Percentiles rank a stretch among this genome's conserved stretches.
These are phyloP conservation scores for Lignosus rhinocerotis DNA, from an alignment of 1,284 basidiomycete genomes.

Conservation along the genomic window DNA sequence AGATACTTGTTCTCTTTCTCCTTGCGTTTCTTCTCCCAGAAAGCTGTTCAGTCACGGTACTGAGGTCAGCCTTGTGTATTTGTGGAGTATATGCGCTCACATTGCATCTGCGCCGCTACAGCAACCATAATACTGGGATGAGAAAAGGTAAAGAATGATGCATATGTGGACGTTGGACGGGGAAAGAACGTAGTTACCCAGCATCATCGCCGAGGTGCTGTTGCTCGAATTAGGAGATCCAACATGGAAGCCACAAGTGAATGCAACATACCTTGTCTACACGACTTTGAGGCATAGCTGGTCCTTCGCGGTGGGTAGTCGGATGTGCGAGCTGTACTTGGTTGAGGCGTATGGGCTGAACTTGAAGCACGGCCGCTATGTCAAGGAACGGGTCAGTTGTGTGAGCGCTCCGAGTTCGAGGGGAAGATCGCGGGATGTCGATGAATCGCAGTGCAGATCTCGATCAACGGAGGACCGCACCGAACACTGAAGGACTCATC, in stretches of 20 bases:
- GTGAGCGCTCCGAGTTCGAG: background rate
- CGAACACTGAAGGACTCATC: too few species aligned
- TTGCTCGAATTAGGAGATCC: background rate
- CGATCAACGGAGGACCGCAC: too few species aligned
- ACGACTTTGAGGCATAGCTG: background rate
- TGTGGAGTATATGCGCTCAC: constrained; percentile 20
- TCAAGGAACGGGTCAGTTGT: background rate
- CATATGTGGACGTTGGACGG: background rate
- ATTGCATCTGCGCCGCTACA: constrained; percentile 32
- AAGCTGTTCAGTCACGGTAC: constrained; percentile 30
- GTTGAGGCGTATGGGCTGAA: too few species aligned
- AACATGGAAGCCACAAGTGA: background rate
- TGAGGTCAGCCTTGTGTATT: background rate
- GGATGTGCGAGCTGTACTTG: too few species aligned
- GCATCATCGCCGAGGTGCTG: constrained; percentile 20
- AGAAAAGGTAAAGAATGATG: background rate
- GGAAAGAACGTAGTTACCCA: constrained; percentile 5
- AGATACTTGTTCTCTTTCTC: constrained; percentile 37
- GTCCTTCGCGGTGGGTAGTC: too few species aligned
- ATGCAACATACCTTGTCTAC: background rate
- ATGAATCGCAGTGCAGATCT: background rate
- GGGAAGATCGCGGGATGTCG: background rate
- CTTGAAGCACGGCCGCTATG: too few species aligned
- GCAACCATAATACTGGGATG: constrained; percentile 23
- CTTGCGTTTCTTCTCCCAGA: constrained; percentile 41